phyloP scores from a whole-genome alignment of 352 stramenopile genomes.

The Phytophthora ramorum region DNA sequence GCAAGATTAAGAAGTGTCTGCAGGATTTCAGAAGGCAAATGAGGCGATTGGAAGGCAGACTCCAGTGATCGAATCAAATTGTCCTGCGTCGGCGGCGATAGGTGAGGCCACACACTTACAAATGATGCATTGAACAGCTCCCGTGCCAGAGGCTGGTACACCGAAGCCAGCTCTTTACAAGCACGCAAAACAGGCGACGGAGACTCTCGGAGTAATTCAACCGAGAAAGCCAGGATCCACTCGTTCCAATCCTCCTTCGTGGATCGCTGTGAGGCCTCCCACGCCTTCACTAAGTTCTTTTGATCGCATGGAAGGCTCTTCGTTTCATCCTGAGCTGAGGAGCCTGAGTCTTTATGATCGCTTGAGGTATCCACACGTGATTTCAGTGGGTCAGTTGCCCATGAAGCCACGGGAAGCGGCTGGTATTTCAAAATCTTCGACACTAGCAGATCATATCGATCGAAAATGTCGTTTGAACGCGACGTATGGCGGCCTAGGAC shows the following conservation, averaged over 20 bases:
- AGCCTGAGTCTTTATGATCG: conserved; percentile 47
- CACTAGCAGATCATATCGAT: conserved; percentile 87
- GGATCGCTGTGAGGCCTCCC: conserved; percentile 83
- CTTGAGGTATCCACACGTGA: conserved; percentile 41
- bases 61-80: conserved; percentile 96
- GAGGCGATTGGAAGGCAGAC: conserved; percentile 92
- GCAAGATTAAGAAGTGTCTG: conserved; percentile 98
- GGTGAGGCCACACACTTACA: conserved; percentile 98
- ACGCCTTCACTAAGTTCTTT: conserved; percentile 86
- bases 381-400: conserved; percentile 79
- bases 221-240: conserved; percentile 98
- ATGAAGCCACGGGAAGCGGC: conserved; percentile 81
- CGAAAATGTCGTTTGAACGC: conserved; percentile 84
- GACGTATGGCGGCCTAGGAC: conserved; percentile 77
- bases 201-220: conserved; percentile 97
- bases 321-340: conserved; percentile 57
- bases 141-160: conserved; percentile 97
- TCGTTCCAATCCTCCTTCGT: conserved; percentile 98
- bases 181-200: conserved; percentile 95
- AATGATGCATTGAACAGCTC: conserved; percentile 99
- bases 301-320: conserved; percentile 86
- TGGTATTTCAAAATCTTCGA: conserved; percentile 91
- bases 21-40: conserved; percentile 98
- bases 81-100: conserved; percentile 90
- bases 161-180: conserved; percentile 96